phyloP scores from a whole-genome alignment of 139 green algal species.

The Picochlorum sp. region DNA sequence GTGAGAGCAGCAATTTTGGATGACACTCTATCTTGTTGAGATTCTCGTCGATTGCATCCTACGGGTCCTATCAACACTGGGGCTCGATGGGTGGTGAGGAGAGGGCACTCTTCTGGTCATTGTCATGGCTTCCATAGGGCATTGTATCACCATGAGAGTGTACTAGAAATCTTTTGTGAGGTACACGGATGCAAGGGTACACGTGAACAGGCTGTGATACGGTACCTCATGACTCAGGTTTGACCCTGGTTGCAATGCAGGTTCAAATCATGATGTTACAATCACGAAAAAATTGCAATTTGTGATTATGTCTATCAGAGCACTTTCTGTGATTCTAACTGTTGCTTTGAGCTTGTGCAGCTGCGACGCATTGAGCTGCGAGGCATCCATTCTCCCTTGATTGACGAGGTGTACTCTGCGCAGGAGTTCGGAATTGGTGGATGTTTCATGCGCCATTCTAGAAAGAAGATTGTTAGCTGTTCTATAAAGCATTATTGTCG shows the following conservation, averaged over 20 bases:
- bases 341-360: not conserved
- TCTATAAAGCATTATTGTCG: slow-evolving; percentile 48
- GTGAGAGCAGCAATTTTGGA: no score
- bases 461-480: slow-evolving; percentile 53
- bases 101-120: no score
- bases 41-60: not conserved
- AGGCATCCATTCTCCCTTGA: slow-evolving; percentile 2
- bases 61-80: no score
- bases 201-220: no score
- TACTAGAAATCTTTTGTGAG: no score
- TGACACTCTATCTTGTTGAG: no score
- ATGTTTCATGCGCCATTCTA: slow-evolving; percentile 47
- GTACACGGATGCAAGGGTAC: no score
- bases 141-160: no score
- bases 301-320: slow-evolving; percentile 5
- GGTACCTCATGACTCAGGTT: not conserved
- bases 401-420: slow-evolving; percentile 4
- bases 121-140: no score
- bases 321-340: not conserved
- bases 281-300: slow-evolving; percentile 5
- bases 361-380: not conserved
- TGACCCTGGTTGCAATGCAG: not conserved
- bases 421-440: not conserved
- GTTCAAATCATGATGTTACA: not conserved
- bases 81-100: no score